Evolutionary conservation across 139 green algal species (phyloP).

Genomic region (Tetradesmus obliquus): DNA sequence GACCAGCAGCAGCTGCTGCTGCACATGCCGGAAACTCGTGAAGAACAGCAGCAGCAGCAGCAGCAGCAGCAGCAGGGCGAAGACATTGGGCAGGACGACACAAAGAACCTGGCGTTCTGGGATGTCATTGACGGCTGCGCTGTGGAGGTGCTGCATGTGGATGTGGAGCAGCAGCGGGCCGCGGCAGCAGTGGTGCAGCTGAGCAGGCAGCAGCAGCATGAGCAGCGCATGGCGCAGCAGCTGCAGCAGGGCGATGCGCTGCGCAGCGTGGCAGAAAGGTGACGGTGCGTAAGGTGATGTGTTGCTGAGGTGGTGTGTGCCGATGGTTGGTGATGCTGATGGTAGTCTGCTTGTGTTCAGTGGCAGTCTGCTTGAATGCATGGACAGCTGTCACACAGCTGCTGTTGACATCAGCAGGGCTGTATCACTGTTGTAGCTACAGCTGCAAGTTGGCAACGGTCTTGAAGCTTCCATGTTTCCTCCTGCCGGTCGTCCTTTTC

Average conservation of each 20-base stretch:
- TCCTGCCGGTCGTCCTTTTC: too few relatives aligned
- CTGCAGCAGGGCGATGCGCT: slow-evolving; percentile 43
- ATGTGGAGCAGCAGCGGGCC: slow-evolving; percentile 12
- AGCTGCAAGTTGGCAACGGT: too few relatives aligned
- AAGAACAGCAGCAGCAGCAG: background rate
- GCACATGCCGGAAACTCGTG: background rate
- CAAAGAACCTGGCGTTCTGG: slow-evolving; percentile 5
- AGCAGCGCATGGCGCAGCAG: slow-evolving; percentile 34
- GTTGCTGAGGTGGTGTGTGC: too few relatives aligned
- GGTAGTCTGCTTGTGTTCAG: too few relatives aligned
- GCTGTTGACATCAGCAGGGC: too few relatives aligned
- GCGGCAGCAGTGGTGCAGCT: background rate
- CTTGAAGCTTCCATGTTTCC: too few relatives aligned
- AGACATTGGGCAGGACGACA: slow-evolving; percentile 47
- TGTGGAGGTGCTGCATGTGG: slow-evolving; percentile 49
- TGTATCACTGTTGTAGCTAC: too few relatives aligned
- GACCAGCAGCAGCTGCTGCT: slow-evolving; percentile 55
- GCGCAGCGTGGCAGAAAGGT: slow-evolving; percentile 4
- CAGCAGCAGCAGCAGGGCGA: slow-evolving; percentile 47
- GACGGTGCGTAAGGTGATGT: background rate
- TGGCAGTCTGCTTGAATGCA: too few relatives aligned
- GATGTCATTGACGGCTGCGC: slow-evolving; percentile 43
- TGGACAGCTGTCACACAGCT: too few relatives aligned
- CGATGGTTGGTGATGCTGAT: too few relatives aligned
- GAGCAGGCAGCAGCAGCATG: slow-evolving; percentile 18